Conservation (phyloP, 352 stramenopile genomes). For the Phytophthora litchii region DNA sequence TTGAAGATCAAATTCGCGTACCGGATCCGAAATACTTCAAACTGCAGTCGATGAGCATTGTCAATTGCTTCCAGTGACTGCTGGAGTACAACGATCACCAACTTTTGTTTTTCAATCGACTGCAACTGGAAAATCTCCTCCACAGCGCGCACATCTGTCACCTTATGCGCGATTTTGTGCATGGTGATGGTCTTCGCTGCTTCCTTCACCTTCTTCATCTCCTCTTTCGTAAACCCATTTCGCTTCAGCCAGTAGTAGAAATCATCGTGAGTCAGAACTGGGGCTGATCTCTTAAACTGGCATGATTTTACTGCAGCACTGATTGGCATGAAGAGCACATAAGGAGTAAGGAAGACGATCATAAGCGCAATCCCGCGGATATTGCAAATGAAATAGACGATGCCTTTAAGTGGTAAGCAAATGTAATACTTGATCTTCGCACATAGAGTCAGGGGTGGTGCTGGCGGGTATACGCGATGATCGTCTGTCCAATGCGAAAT, state of each 20-base stretch:
- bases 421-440: background rate
- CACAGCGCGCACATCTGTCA: slow-evolving; percentile 10
- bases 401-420: background rate
- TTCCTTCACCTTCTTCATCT: slow-evolving; percentile 12
- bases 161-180: background rate
- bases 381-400: background rate
- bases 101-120: slow-evolving; percentile 20
- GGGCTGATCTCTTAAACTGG: background rate
- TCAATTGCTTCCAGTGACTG: slow-evolving; percentile 2
- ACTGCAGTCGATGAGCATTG: background rate
- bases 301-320: background rate
- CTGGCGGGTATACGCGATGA: background rate
- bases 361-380: background rate
- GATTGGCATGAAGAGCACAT: background rate
- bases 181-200: slow-evolving; percentile 2
- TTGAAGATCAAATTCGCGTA: slow-evolving; percentile 1
- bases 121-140: slow-evolving; percentile 13
- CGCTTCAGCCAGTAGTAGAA: slow-evolving; percentile 15
- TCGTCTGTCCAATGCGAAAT: slow-evolving; percentile 7
- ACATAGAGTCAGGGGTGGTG: background rate
- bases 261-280: slow-evolving; percentile 5
- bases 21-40: background rate
- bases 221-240: slow-evolving; percentile 7
- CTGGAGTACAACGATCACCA: slow-evolving; percentile 9
- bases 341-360: background rate